Percentiles rank a stretch among this genome's conserved stretches.
Conservation (phyloP, 2,329 filamentous ascomycete genomes). For the Nemania sp. region DNA sequence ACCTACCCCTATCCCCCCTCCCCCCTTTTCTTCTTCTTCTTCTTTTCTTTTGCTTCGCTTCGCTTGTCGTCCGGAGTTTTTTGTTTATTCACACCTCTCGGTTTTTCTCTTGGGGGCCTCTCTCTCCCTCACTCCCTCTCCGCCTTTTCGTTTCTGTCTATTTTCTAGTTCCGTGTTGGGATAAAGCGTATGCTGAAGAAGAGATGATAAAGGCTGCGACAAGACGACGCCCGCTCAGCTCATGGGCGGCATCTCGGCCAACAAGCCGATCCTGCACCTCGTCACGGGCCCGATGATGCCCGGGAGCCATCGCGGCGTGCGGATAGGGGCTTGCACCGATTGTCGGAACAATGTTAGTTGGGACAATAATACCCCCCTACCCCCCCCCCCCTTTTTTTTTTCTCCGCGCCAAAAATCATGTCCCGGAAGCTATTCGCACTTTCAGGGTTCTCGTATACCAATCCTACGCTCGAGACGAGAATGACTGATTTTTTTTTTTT, state of each 20-base stretch:
- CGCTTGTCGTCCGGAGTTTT: no score
- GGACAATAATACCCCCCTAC: neutral
- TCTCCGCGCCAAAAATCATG: no score
- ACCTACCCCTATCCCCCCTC: neutral
- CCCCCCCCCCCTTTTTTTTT: no score
- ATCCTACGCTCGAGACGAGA: neutral
- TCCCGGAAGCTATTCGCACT: no score
- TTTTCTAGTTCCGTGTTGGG: no score
- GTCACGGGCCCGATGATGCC: conserved; percentile 79
- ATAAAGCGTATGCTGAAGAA: neutral
- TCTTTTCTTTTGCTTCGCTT: neutral
- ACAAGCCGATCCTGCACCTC: conserved; percentile 71
- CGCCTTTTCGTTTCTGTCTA: neutral
- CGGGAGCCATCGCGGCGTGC: conserved; percentile 64
- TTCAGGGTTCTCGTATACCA: no score
- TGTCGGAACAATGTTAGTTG: conserved; percentile 63
- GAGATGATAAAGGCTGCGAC: conserved; percentile 61
- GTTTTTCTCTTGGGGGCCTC: neutral
- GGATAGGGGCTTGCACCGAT: conserved; percentile 75
- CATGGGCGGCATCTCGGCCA: conserved; percentile 76
- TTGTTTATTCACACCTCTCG: no score
- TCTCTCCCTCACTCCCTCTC: neutral
- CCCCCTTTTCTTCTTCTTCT: neutral
- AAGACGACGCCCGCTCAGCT: conserved; percentile 75
- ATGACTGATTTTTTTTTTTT: neutral